Percentiles rank a stretch among this genome's conserved stretches.
These are phyloP conservation scores for Diaporthe capsici DNA, from an alignment of 2,329 filamentous ascomycete genomes.

Conservation along the genomic window DNA sequence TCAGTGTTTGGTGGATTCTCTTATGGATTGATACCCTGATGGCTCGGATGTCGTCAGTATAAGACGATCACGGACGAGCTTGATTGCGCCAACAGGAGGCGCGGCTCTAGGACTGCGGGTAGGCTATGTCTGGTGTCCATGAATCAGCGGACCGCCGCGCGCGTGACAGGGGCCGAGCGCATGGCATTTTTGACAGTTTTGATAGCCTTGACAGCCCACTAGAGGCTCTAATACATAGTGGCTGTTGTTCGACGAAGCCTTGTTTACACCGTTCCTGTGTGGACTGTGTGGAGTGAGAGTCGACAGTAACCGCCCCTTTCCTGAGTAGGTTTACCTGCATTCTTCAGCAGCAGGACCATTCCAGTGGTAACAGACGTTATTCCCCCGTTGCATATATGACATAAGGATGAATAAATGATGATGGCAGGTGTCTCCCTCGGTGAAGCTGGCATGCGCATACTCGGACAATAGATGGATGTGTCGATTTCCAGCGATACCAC, in stretches of 20 bases:
- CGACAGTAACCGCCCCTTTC: background rate
- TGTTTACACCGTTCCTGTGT: background rate
- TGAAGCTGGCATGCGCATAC: background rate
- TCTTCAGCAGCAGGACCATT: background rate
- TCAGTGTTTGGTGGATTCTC: background rate
- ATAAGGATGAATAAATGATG: background rate
- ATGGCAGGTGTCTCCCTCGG: background rate
- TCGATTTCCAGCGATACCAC: background rate
- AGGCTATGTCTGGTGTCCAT: background rate
- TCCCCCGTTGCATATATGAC: background rate
- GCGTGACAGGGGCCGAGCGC: slow-evolving; percentile 3
- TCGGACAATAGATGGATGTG: background rate
- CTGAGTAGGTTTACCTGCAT: background rate
- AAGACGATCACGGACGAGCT: slow-evolving; percentile 18
- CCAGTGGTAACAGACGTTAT: background rate
- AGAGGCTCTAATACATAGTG: slow-evolving; percentile 27
- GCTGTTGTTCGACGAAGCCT: background rate
- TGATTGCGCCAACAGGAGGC: background rate
- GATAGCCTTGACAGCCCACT: slow-evolving; percentile 2
- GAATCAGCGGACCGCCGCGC: background rate
- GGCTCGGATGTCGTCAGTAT: slow-evolving; percentile 22
- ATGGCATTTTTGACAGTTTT: slow-evolving; percentile 2
- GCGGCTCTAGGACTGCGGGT: background rate
- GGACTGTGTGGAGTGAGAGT: background rate
- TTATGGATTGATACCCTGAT: slow-evolving; percentile 12